Conservation (phyloP, 2,329 filamentous ascomycete species). For the Aspergillus sclerotialis region DNA sequence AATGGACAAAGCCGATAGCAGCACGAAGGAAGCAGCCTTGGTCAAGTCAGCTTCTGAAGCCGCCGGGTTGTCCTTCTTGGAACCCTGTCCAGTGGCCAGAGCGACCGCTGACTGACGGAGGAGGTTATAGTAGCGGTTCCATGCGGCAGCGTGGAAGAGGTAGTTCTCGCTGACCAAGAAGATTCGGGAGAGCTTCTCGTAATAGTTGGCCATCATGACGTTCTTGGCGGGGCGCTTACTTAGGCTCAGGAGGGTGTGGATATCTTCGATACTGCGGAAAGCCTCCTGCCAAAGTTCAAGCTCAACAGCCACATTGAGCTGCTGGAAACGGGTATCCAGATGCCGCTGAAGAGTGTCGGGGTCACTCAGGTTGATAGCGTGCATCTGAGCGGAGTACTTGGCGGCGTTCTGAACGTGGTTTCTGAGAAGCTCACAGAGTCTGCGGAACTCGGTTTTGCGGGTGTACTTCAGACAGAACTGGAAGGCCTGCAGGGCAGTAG, state of each 20-base stretch:
- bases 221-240: constrained; percentile 99
- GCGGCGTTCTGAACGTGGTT: constrained; percentile 98
- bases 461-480: constrained; percentile 98
- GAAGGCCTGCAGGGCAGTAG: constrained; percentile 95
- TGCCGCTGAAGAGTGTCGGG: constrained; percentile 96
- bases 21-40: constrained; percentile 90
- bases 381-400: constrained; percentile 99
- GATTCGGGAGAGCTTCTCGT: constrained; percentile 97
- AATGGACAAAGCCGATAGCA: constrained; percentile 92
- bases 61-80: constrained; percentile 90
- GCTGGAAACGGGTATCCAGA: constrained; percentile 95
- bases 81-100: constrained; percentile 75
- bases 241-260: constrained; percentile 91
- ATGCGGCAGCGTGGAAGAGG: constrained; percentile 95
- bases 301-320: constrained; percentile 96
- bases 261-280: constrained; percentile 98
- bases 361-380: constrained; percentile 97
- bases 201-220: constrained; percentile 99
- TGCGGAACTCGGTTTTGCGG: constrained; percentile 97
- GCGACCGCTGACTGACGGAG: constrained; percentile 82
- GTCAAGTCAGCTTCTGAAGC: constrained; percentile 85
- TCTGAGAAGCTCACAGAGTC: constrained; percentile 93
- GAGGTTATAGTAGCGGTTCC: constrained; percentile 95
- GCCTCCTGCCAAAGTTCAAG: constrained; percentile 98
- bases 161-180: constrained; percentile 99